Base-by-base conservation (phyloP, 2,329 filamentous ascomycete genomes). In the Dryadomyces quercivorus region DNA sequence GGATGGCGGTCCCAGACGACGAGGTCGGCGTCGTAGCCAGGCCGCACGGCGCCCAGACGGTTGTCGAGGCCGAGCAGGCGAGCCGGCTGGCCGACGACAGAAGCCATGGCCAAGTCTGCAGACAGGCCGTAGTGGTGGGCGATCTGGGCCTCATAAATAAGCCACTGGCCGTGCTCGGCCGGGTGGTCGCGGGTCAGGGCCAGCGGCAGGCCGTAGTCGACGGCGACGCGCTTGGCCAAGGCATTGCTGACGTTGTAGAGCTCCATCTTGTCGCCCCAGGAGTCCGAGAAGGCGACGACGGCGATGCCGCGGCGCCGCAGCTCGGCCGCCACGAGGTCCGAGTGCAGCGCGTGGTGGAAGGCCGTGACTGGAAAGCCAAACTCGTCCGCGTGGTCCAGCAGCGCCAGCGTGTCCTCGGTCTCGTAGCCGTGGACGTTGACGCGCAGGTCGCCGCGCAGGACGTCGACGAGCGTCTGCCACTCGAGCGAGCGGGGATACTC, bases 1-100 rank as follows among this genome's bases (percentile, higher is more conserved):
- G 74, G 74, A 56, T 76, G 72, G 0, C 67, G 67, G 56, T 76
- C 69, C 74, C 73, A 76, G 5, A 76, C 65, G 5, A 74, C 74
- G 31, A 77, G 59, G 55, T 77, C 74, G 13, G 73, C 74, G 60
- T 77, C 75, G 55, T 73, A 76, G 3, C 73, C 72, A 3, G 69
- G 60, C n/a, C 67, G 66, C 7, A 64, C 64, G 55, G 70, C 74
- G 2, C 74, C 74, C 50, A 60, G 20, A 31, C 51, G 42, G 34
- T 53, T 6, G 40, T 53, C 55, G 13, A 56, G 47, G 12, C 51
- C 51, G 9, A 56, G 47, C 8, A 72, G 69, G 10, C 64, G 67
- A 5, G 74, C 73, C 4, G 74, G 73, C 1, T 73, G 64, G 3
- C 70, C 74, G 0, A 72, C 75, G 7, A 76, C 69, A 5, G 72